Conservation (phyloP, 73 alveolate species). For the Paramecium sonneborni region DNA sequence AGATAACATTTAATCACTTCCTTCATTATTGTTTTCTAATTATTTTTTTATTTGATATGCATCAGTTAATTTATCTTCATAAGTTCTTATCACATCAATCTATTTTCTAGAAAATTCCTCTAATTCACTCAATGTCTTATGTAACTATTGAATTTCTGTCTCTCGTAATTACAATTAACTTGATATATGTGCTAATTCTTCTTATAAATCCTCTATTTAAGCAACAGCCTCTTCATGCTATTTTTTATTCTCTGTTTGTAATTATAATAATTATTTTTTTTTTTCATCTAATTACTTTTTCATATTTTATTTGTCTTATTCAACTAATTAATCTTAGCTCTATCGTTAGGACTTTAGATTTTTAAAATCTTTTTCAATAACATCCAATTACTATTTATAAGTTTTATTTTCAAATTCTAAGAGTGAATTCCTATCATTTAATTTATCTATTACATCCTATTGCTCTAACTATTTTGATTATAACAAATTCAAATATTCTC, state of each 20-base stretch:
- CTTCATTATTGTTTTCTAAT: not conserved
- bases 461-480: not conserved
- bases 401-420: conserved; percentile 46
- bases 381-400: not conserved
- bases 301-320: not conserved
- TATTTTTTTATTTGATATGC: not conserved
- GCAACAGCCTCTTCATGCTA: not conserved
- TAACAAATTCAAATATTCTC: not conserved
- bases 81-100: conserved; percentile 7
- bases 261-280: not conserved
- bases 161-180: not conserved
- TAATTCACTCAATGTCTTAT: not conserved
- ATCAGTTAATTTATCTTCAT: conserved; percentile 45
- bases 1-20: not conserved
- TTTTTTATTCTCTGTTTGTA: not conserved
- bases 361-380: not conserved
- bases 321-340: not conserved
- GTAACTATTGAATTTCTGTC: not conserved
- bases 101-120: conserved; percentile 48
- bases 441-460: not conserved
- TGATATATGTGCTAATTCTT: not conserved
- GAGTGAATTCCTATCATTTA: not conserved
- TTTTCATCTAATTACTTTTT: conserved; percentile 45
- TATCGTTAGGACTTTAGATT: not conserved
- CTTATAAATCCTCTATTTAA: conserved; percentile 35